A percentile compares a stretch with the other conserved stretches of the same genome.
These are phyloP conservation scores for Oenanthe javanica DNA, from an alignment of 140 eudicot species.

Conservation along the genomic window DNA sequence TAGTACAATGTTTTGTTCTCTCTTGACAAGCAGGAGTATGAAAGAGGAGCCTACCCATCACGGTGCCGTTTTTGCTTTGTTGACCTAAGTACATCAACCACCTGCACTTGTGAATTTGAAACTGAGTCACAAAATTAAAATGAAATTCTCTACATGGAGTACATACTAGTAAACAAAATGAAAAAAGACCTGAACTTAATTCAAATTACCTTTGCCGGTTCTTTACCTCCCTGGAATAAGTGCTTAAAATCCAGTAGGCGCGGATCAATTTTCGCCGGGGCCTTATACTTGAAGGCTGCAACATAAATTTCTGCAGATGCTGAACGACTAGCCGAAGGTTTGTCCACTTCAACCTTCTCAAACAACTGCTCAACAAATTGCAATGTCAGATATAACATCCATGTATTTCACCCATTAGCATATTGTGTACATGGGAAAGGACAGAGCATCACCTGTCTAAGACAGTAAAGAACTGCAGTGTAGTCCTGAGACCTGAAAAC, in stretches of 20 bases:
- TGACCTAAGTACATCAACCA: conserved; percentile 58
- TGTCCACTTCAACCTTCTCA: conserved; percentile 89
- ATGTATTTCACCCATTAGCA: neutral
- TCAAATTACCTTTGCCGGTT: conserved; percentile 56
- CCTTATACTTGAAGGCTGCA: conserved; percentile 69
- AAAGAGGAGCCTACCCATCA: conserved; percentile 52
- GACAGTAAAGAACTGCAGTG: conserved; percentile 82
- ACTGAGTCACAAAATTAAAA: neutral
- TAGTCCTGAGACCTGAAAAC: conserved; percentile 94
- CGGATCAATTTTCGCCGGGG: conserved; percentile 96
- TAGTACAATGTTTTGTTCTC: neutral
- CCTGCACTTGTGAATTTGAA: conserved; percentile 24
- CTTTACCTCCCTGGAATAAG: conserved; percentile 77
- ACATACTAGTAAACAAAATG: neutral
- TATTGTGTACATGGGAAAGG: neutral
- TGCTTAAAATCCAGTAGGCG: conserved; percentile 88
- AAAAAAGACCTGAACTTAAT: neutral
- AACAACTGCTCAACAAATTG: conserved; percentile 44
- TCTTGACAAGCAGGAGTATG: neutral
- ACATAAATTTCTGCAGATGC: conserved; percentile 82
- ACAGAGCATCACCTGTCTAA: conserved; percentile 59
- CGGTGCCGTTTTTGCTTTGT: conserved; percentile 81
- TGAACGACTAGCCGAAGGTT: conserved; percentile 88
- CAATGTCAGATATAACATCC: neutral
- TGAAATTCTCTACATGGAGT: neutral